Base-by-base conservation (phyloP, 2,329 filamentous ascomycete species). In the Graphilbum fragrans region DNA sequence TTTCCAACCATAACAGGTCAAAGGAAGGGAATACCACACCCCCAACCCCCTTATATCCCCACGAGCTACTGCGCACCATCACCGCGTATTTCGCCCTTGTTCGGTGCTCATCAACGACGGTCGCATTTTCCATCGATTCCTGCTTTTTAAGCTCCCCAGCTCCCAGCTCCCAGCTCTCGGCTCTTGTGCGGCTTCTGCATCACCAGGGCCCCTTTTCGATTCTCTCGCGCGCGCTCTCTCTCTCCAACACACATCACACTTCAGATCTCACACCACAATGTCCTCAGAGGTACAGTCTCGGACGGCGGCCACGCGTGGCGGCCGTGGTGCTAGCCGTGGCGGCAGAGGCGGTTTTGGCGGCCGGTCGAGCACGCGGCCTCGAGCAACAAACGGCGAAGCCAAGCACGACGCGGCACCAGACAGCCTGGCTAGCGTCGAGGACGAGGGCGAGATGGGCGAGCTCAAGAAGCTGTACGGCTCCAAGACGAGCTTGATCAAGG, bases 371-470 rank as follows among this genome's bases (percentile, higher is more conserved):
- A 82, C 56, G 11, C 32, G 32, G 32, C 32, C n/a, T 4, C 32
- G 72, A 56, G 69, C 75, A 63, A 70, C 77, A 61, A 93, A 93
- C 62, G 81, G 84, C 64, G 79, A 86, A 59, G 43, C 43, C 39
- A 72, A 76, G 57, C 55, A 62, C 49, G 17, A 17, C 7, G 5
- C 32, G 5, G 32, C 32, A 18, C n/a, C 32, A 34, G 32, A 80
- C 58, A 68, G 66, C 52, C 61, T 68, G 57, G 63, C 75, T 49
- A 67, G 74, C 51, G 74, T 82, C 49, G 72, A 79, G 52, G 88
- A 96, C 56, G 82, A 94, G 61, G 84, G 86, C 61, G 88, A 95
- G 63, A 74, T 96, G 51, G 85, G 82, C 58, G 79, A 93, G 65
- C 78, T 96, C 59, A 93, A 93, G 75, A 87, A 86, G 70, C 80